Evolutionary conservation across 768 basidiomycete genomes (phyloP).

Genomic region (Tephrocybe rancida): DNA sequence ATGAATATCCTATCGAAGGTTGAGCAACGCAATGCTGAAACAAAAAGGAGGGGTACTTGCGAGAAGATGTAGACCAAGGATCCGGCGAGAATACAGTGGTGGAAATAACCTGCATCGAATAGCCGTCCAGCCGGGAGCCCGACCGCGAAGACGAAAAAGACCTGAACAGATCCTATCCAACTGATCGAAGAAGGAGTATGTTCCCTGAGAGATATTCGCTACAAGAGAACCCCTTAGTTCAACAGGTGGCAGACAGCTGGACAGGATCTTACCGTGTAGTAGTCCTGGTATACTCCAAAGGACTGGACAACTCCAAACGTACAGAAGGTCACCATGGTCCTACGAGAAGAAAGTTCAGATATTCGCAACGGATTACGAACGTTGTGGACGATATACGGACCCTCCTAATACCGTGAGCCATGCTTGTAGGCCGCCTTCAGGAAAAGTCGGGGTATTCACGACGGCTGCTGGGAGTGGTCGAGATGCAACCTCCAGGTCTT

Average conservation of each 20-base stretch:
- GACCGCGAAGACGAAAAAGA: conserved; percentile 48
- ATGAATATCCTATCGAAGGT: conserved; percentile 43
- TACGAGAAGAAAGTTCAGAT: conserved; percentile 12
- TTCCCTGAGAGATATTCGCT: conserved; percentile 38
- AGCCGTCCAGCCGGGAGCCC: conserved; percentile 45
- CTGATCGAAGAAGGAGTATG: conserved; percentile 46
- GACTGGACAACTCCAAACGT: conserved; percentile 53
- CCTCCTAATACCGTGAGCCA: conserved; percentile 52
- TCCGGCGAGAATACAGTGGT: conserved; percentile 39
- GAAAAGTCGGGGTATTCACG: conserved; percentile 27
- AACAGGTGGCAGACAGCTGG: background rate
- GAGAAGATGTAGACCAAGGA: conserved; percentile 44
- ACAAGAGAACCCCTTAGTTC: background rate
- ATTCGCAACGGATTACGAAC: background rate
- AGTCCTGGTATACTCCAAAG: conserved; percentile 56
- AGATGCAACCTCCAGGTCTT: conserved; percentile 9
- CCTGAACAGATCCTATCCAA: conserved; percentile 54
- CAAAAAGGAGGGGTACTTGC: conserved; percentile 25
- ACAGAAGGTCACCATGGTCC: conserved; percentile 46
- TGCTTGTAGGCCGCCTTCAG: conserved; percentile 46
- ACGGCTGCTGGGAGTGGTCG: background rate
- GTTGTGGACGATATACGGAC: conserved; percentile 30
- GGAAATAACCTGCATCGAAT: conserved; percentile 54
- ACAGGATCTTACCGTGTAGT: conserved; percentile 39
- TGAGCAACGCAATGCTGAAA: background rate